A percentile compares a stretch with the other conserved stretches of the same genome.
Conservation (phyloP, 352 stramenopile species). For the Pythium monospermum region DNA sequence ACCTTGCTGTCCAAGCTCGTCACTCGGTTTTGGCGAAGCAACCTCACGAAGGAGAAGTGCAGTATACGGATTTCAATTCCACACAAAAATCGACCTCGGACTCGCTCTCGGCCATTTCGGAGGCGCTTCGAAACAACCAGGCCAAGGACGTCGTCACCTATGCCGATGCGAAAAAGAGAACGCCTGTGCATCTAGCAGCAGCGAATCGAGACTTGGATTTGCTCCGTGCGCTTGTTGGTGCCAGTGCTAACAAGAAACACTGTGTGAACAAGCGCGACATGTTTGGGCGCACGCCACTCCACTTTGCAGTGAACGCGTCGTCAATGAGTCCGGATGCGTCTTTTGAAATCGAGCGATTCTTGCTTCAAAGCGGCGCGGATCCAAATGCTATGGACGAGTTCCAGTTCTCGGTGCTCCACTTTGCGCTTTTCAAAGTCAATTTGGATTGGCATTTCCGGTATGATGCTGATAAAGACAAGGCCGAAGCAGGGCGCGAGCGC, state of each 20-base stretch:
- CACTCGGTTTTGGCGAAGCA: conserved; percentile 46
- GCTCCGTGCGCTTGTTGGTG: conserved; percentile 40
- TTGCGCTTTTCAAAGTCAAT: conserved; percentile 63
- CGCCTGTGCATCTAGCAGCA: conserved; percentile 55
- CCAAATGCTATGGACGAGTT: conserved; percentile 55
- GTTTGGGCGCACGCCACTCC: conserved; percentile 54
- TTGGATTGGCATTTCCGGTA: conserved; percentile 62
- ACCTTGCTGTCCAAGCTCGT: conserved; percentile 37
- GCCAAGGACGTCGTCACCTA: conserved; percentile 40
- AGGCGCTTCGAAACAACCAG: conserved; percentile 41
- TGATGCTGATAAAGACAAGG: conserved; percentile 26
- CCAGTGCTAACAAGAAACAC: conserved; percentile 25
- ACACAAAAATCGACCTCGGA: conserved; percentile 10
- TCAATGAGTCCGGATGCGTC: conserved; percentile 67
- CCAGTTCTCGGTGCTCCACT: conserved; percentile 51
- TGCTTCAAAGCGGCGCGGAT: conserved; percentile 52
- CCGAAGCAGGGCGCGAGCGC: conserved; percentile 22
- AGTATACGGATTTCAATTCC: conserved; percentile 32
- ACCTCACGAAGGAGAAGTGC: conserved; percentile 47
- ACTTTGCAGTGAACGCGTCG: conserved; percentile 66
- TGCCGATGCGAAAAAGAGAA: conserved; percentile 38
- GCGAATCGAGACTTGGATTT: conserved; percentile 59
- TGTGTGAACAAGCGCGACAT: conserved; percentile 48
- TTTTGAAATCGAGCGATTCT: conserved; percentile 70
- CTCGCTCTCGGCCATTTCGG: conserved; percentile 41